These are phyloP conservation scores for Clarireedia sp. DNA, from an alignment of 2,329 filamentous ascomycete genomes.

Conservation along the genomic window DNA sequence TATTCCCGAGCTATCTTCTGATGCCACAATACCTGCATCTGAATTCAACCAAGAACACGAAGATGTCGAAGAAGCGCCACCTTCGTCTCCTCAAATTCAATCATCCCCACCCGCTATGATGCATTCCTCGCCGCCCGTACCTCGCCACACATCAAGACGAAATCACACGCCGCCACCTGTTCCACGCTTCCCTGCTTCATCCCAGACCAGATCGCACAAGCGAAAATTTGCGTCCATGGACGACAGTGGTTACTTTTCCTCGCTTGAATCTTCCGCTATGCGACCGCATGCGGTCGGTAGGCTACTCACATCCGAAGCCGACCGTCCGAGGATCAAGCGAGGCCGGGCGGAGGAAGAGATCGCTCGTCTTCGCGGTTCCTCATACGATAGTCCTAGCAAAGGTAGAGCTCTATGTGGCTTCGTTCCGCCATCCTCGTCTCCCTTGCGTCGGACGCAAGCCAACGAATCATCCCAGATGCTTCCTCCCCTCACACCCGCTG, in stretches of 20 bases:
- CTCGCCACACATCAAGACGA: conserved; percentile 45
- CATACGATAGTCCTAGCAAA: conserved; percentile 84
- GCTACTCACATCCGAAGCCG: conserved; percentile 69
- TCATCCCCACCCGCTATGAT: conserved; percentile 70
- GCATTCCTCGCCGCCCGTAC: conserved; percentile 84
- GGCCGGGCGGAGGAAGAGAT: conserved; percentile 95
- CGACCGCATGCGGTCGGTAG: conserved; percentile 57
- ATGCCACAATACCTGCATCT: conserved; percentile 68
- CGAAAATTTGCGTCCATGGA: conserved; percentile 74
- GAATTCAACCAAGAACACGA: conserved; percentile 51
- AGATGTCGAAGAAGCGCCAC: conserved; percentile 31
- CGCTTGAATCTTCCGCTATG: conserved; percentile 81
- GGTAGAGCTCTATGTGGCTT: conserved; percentile 37
- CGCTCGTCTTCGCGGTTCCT: conserved; percentile 82
- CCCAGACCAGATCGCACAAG: conserved; percentile 59
- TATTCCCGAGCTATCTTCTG: conserved; percentile 58
- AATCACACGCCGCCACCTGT: conserved; percentile 71
- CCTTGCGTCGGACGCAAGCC: conserved; percentile 42
- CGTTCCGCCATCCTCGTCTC: conserved; percentile 56
- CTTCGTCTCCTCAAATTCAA: conserved; percentile 39
- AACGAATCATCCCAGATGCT: conserved; percentile 52
- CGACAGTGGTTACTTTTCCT: conserved; percentile 96
- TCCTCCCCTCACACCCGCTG: conserved; percentile 72
- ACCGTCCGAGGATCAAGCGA: conserved; percentile 73
- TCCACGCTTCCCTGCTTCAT: conserved; percentile 52